Conservation (phyloP, 352 stramenopile species). For the Halophytophthora batemanensis region DNA sequence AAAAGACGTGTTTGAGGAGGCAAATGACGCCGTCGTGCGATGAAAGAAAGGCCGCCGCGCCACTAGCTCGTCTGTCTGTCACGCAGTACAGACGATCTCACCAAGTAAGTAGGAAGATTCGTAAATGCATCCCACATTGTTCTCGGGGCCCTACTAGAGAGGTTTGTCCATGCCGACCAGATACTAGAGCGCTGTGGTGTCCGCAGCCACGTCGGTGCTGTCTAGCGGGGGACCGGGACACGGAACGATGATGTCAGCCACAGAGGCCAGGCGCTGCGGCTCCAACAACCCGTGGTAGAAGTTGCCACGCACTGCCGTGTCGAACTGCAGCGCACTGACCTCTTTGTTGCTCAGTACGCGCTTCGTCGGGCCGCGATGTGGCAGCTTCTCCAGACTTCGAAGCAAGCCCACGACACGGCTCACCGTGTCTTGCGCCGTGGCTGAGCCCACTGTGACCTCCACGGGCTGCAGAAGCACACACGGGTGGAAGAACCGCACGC, state of each 20-base stretch:
- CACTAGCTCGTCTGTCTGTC: no score
- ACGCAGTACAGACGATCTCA: neutral
- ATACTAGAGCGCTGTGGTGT: constrained; percentile 37
- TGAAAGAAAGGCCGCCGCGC: no score
- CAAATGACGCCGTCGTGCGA: no score
- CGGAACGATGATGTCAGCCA: constrained; percentile 42
- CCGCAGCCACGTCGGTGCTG: constrained; percentile 19
- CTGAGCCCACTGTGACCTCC: constrained; percentile 43
- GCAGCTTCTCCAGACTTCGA: constrained; percentile 49
- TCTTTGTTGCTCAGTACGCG: constrained; percentile 56
- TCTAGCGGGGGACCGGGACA: constrained; percentile 38
- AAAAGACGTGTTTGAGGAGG: neutral
- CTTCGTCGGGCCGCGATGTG: constrained; percentile 58
- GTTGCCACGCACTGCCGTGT: constrained; percentile 47
- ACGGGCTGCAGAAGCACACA: constrained; percentile 62
- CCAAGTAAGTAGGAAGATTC: neutral
- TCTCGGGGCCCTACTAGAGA: no score
- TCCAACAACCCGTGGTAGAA: constrained; percentile 67
- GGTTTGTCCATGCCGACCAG: no score
- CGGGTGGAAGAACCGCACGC: constrained; percentile 73
- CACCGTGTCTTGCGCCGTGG: constrained; percentile 38
- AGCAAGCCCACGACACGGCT: constrained; percentile 47
- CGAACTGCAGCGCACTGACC: constrained; percentile 60
- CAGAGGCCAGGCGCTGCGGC: constrained; percentile 31
- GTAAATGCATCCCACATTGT: no score